Base-by-base conservation (phyloP, 2,329 filamentous ascomycete genomes). In the Colletotrichum sp. region DNA sequence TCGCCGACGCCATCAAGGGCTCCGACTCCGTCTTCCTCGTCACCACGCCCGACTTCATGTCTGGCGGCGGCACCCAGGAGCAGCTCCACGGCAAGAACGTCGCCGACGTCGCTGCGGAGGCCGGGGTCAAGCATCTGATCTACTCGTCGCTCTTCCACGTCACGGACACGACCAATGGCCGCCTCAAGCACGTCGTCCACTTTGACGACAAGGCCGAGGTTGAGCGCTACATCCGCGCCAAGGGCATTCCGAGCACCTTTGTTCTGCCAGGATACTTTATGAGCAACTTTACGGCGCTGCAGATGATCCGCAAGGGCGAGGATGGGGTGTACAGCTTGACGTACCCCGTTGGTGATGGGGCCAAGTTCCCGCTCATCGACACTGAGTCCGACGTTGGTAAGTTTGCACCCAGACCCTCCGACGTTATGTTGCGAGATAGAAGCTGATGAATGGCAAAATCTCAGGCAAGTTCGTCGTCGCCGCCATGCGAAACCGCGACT, bases 181-280 rank as follows among this genome's bases (percentile, higher is more conserved):
- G 79, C 75, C 75, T 81, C 48, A 58, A 70, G 36, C 78, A 82
- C 75, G 79, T 81, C 4, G 61, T 80, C 34, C 85, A 86, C 66
- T 90, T 90, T 71, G 88, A 90, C 77, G 81, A 79, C 69, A 90
- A 90, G 77, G 87, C 87, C 22, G 82, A 87, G 25, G 83, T 87
- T 1, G 88, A 89, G 76, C 66, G 80, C 16, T 88, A 89, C 74
- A 88, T 90, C 70, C 85, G 87, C 16, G 71, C 77, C 0, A 78
- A 88, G 1, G 85, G 84, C 1, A 81, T 91, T 6, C 85, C 86
- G 13, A 85, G 85, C 62, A 85, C 89, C 0, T 91, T 89, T 79
- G 86, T 88, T 76, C 81, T 86, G 5, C 86, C 89, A 0, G 89
- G 84, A 0, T 85, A 84, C 52, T 91, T 89, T 76, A 90, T 91